Evolutionary conservation across 441 rosid genomes (phyloP).

Genomic region (Capsella rubella): DNA sequence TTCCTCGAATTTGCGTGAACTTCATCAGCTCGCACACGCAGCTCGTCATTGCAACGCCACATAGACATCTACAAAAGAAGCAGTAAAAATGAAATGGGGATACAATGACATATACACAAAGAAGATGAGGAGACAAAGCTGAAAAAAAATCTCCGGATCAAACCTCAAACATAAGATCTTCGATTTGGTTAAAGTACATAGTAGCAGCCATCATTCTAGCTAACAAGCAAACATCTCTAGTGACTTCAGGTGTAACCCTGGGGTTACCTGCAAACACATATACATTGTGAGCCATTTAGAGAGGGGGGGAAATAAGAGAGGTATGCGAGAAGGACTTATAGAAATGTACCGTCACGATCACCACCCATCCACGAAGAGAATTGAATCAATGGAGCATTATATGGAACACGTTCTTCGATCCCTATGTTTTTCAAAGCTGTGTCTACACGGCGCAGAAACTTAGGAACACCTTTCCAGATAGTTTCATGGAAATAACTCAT

Average conservation of each 20-base stretch:
- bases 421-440: constrained; percentile 91
- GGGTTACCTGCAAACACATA: constrained; percentile 59
- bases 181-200: constrained; percentile 72
- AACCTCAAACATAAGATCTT: constrained; percentile 84
- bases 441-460: constrained; percentile 76
- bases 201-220: constrained; percentile 88
- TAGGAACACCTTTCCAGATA: constrained; percentile 80
- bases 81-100: background rate
- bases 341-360: constrained; percentile 86
- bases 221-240: constrained; percentile 78
- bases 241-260: constrained; percentile 80
- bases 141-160: background rate
- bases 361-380: constrained; percentile 99
- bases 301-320: background rate
- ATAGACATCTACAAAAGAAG: constrained; percentile 76
- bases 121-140: background rate
- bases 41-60: constrained; percentile 99
- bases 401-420: constrained; percentile 88
- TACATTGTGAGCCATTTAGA: background rate
- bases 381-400: constrained; percentile 93
- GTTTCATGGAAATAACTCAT: constrained; percentile 93
- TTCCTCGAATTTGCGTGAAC: constrained; percentile 71
- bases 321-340: background rate
- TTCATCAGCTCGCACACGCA: constrained; percentile 71
- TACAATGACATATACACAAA: background rate